Base-by-base conservation (phyloP, 208 protist genomes). In the Leishmania amazonensis region DNA sequence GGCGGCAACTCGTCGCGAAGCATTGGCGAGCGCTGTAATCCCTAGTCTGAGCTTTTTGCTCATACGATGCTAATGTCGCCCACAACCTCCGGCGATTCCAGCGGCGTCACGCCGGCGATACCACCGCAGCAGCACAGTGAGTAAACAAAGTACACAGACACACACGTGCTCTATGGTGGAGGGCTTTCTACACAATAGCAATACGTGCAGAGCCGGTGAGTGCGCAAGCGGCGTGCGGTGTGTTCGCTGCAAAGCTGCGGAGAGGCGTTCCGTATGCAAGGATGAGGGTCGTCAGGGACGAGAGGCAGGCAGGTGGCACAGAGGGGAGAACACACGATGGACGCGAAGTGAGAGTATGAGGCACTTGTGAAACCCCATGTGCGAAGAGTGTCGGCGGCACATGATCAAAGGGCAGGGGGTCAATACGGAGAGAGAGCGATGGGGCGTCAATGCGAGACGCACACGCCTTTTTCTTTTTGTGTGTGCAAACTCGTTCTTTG, bases 1-100 rank as follows among this genome's bases (percentile, higher is more conserved):
- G 92, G 85, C 6, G 85, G 87, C 9, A 53, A 67, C 78, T 92
- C 84, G 19, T 81, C 82, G 38, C 83, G 83, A 3, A 96, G 81
- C 93, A 97, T 96, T 76, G 51, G 35, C 17, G 47, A 31, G 15
- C 51, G 8, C 19, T 57, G 54, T 38, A 15, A 40, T 28, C 74
- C 47, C 31, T 64, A 28, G 28, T 45, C 19, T 64, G 24, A 35
- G 45, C 9, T 51, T 53, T 53, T 45, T 21, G 28, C 38, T 45
- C 45, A 15, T 3, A 51, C 40, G 28, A 31, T 19, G 51, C 24
- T 19, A 9, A 38, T 8, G 45, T 31, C 54, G 42, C 45, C n/a
- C 45, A 74, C 42, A 1, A 19, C 24, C 17, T 73, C 42, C 40
- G 7, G 67, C 24, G 11, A 24, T 73, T 38, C 21, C 40, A 73